Base-by-base conservation (phyloP, 345 rosid species). In the Camelina neglecta region DNA sequence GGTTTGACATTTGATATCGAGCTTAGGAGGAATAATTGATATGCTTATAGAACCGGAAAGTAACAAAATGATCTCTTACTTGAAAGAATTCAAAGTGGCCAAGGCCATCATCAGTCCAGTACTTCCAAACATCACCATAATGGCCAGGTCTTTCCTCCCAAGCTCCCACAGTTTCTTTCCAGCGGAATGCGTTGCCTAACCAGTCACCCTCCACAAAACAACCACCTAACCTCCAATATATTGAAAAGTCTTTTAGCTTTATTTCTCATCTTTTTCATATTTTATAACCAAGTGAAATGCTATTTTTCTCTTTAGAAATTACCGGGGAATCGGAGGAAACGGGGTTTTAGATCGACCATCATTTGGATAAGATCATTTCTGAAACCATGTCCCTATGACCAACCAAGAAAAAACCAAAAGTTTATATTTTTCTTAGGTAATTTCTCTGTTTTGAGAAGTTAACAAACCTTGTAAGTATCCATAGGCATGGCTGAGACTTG, bases 61-160 rank as follows among this genome's bases (percentile, higher is more conserved):
- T 8, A 69, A 68, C 3, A 47, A 50, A 16, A 33, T 29, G 31
- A 72, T 68, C 2, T 71, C 81, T 57, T 56, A 88, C 98, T 73
- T 86, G 97, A 73, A 90, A 86, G 74, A 93, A 90, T 80, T 93
- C 98, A 58, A 83, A 88, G 71, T 84, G 51, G 67, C 97, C 98
- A 53, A 91, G 87, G 12, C 96, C 98, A 75, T 91, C 95, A 83
- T 91, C 97, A 10, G 97, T 93, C 96, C 96, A 93, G 42, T 93
- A 93, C 64, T 50, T 85, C 97, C 98, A 93, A 83, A 90, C 91
- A 71, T 91, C 98, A 73, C 94, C 93, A 67, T 79, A 93, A 79
- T 91, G 98, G 35, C 97, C 96, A 26, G 97, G 86, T 79, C 97
- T 89, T 80, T 92, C 92, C 78, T 91, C 97, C 98, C 97, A 93